A percentile compares a stretch with the other conserved stretches of the same genome.
These are phyloP conservation scores for Ceriops zippeliana DNA, from an alignment of 345 rosid species.

Conservation along the genomic window DNA sequence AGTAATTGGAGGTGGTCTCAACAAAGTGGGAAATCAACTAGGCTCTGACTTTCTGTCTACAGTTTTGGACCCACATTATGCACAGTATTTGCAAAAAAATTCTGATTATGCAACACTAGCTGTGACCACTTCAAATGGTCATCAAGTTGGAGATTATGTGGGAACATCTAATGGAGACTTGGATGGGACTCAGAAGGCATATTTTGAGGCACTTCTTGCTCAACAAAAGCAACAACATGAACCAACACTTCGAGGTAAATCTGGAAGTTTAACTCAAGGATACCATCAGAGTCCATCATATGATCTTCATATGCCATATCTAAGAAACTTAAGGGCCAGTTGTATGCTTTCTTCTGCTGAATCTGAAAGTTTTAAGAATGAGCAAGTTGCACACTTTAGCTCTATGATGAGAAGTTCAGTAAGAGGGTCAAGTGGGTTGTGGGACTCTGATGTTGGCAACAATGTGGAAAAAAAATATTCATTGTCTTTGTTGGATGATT, in stretches of 20 bases:
- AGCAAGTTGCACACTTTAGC: conserved; percentile 42
- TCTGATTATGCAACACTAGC: conserved; percentile 32
- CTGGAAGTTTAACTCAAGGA: conserved; percentile 46
- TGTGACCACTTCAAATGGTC: conserved; percentile 38
- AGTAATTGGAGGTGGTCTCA: conserved; percentile 39
- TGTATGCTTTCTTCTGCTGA: conserved; percentile 49
- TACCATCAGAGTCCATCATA: conserved; percentile 48
- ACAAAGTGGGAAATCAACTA: conserved; percentile 41
- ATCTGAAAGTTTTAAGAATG: conserved; percentile 55
- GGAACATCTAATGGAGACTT: conserved; percentile 44
- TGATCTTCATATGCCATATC: conserved; percentile 45
- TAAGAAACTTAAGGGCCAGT: conserved; percentile 45
- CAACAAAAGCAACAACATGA: conserved; percentile 67
- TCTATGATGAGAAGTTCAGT: conserved; percentile 56
- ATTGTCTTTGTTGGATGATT: conserved; percentile 71
- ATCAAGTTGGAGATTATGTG: conserved; percentile 39
- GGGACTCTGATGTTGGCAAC: conserved; percentile 55
- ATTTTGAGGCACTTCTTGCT: conserved; percentile 60
- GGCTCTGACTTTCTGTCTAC: conserved; percentile 49
- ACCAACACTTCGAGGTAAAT: conserved; percentile 37
- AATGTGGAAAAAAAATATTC: conserved; percentile 43
- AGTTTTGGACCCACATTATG: conserved; percentile 42
- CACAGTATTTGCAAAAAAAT: conserved; percentile 48
- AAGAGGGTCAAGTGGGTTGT: conserved; percentile 48
- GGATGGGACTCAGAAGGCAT: conserved; percentile 47